Evolutionary conservation across 495 filamentous ascomycete genomes (phyloP).

Genomic region (Choiromyces venosus): DNA sequence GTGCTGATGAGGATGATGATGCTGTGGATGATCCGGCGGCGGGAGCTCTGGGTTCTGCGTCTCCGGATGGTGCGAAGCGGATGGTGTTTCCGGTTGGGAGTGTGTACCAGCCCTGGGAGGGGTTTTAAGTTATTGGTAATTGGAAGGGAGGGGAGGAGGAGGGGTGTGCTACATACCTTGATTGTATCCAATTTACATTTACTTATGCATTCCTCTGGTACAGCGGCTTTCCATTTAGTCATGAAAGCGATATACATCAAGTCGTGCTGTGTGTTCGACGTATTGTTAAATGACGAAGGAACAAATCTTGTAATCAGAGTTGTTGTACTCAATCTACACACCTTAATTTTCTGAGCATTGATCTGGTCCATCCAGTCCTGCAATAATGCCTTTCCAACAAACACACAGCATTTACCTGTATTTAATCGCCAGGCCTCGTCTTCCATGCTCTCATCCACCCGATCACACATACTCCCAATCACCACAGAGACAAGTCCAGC

Average conservation of each 20-base stretch:
- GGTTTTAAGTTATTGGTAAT: not conserved
- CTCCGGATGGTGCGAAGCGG: conserved; percentile 16
- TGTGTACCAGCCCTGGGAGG: conserved; percentile 28
- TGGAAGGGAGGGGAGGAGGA: not conserved
- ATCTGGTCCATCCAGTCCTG: conserved; percentile 18
- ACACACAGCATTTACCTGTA: conserved; percentile 10
- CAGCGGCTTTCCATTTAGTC: conserved; percentile 24
- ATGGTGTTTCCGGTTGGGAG: conserved; percentile 29
- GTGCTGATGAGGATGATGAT: not conserved
- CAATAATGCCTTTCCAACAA: conserved; percentile 16
- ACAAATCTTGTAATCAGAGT: not conserved
- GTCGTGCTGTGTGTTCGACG: conserved; percentile 16
- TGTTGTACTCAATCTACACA: not conserved
- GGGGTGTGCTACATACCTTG: conserved; percentile 16
- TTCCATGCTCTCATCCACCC: not conserved
- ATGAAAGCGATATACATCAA: conserved; percentile 29
- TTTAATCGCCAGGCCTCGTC: conserved; percentile 15
- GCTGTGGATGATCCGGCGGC: not conserved
- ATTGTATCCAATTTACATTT: conserved; percentile 31
- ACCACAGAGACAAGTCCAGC: conserved; percentile 23
- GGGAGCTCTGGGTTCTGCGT: not conserved
- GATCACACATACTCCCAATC: conserved; percentile 17
- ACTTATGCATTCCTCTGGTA: conserved; percentile 26
- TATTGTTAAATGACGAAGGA: too few species aligned
- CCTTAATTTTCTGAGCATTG: not conserved